A percentile compares a stretch with the other conserved stretches of the same genome.
Conservation (phyloP, 331 rosid genomes). For the Spiraea crenata region DNA sequence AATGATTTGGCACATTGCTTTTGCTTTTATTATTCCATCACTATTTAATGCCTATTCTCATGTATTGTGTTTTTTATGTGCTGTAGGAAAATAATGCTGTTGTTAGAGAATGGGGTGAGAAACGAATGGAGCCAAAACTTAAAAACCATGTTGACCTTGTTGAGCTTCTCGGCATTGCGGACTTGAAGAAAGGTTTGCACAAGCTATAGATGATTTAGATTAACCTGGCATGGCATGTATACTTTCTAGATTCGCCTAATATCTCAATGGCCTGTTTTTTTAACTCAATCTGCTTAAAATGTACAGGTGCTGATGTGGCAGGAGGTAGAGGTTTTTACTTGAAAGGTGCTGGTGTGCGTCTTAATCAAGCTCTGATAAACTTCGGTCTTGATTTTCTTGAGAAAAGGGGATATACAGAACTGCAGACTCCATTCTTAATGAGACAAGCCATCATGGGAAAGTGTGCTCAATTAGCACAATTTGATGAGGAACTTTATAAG, state of each 20-base stretch:
- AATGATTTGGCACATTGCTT: not conserved
- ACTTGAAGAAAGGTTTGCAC: slow-evolving; percentile 63
- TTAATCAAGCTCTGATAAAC: slow-evolving; percentile 90
- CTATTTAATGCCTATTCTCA: not conserved
- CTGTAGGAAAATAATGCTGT: slow-evolving; percentile 72
- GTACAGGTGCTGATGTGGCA: slow-evolving; percentile 80
- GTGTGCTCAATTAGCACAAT: slow-evolving; percentile 97
- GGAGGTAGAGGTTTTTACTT: slow-evolving; percentile 97
- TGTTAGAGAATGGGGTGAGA: slow-evolving; percentile 86
- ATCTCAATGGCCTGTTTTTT: slow-evolving; percentile 8
- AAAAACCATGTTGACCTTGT: slow-evolving; percentile 96
- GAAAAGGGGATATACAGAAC: slow-evolving; percentile 60
- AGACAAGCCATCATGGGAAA: slow-evolving; percentile 88
- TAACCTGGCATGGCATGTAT: not conserved
- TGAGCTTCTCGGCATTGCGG: slow-evolving; percentile 88
- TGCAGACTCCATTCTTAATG: slow-evolving; percentile 97
- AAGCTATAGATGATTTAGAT: not conserved
- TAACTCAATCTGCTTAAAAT: slow-evolving; percentile 29
- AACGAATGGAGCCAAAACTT: slow-evolving; percentile 69
- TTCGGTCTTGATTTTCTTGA: slow-evolving; percentile 84
- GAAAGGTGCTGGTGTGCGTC: slow-evolving; percentile 88
- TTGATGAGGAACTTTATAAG: slow-evolving; percentile 96
- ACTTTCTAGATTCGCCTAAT: not conserved
- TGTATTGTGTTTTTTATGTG: not conserved
- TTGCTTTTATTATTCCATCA: not conserved